Evolutionary conservation across 495 filamentous ascomycete genomes (phyloP).

Genomic region (Emericellopsis terricola): DNA sequence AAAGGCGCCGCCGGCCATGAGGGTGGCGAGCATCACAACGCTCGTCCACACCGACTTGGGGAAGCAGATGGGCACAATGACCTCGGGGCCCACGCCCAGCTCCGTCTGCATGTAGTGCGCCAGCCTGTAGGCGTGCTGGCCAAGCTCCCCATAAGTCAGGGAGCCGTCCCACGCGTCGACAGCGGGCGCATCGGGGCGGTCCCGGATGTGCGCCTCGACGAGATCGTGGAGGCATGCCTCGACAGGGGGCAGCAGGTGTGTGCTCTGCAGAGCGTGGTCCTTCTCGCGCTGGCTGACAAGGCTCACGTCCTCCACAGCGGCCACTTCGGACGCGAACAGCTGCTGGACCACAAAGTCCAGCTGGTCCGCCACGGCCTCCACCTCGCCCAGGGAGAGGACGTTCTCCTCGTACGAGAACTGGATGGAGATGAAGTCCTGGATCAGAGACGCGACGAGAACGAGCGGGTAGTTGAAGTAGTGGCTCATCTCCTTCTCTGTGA

Average conservation of each 20-base stretch:
- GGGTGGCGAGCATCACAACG: slow-evolving; percentile 32
- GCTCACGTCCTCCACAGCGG: not conserved
- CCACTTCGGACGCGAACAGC: not conserved
- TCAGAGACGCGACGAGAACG: not conserved
- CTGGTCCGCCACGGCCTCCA: slow-evolving; percentile 8
- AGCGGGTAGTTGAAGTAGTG: slow-evolving; percentile 2
- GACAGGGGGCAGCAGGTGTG: slow-evolving; percentile 7
- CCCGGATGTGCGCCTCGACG: slow-evolving; percentile 14
- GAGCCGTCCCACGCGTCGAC: slow-evolving; percentile 1
- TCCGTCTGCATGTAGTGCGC: not conserved
- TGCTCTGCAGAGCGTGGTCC: too few species aligned
- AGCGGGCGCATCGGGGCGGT: not conserved
- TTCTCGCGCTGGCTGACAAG: not conserved
- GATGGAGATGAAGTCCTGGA: not conserved
- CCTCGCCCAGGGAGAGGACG: slow-evolving; percentile 5
- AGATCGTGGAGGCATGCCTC: slow-evolving; percentile 27
- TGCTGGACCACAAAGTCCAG: slow-evolving; percentile 4
- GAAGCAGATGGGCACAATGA: slow-evolving; percentile 33
- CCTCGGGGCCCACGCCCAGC: slow-evolving; percentile 27
- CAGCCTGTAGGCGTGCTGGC: slow-evolving; percentile 9
- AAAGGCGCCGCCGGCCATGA: slow-evolving; percentile 39
- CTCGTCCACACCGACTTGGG: slow-evolving; percentile 34
- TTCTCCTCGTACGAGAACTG: slow-evolving; percentile 4
- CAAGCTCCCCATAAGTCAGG: slow-evolving; percentile 5
- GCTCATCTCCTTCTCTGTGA: not conserved